Percentiles rank a stretch among this genome's conserved stretches.
Conservation (phyloP, 2,329 filamentous ascomycete species). For the Xylaria sp. region DNA sequence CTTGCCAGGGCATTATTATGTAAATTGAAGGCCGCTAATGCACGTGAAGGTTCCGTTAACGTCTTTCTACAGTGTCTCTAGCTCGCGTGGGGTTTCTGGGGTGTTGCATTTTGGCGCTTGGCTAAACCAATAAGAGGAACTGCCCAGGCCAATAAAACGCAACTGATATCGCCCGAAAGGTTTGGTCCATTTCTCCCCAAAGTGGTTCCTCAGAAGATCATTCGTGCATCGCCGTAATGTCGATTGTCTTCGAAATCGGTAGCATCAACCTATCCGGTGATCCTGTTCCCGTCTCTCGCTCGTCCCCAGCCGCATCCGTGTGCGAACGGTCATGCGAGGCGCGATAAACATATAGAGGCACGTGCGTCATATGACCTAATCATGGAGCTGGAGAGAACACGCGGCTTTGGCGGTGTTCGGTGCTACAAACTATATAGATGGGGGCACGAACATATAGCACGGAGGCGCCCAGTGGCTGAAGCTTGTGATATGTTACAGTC, state of each 20-base stretch:
- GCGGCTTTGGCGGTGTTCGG: background rate
- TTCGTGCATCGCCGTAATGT: background rate
- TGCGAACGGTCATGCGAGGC: background rate
- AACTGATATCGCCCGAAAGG: background rate
- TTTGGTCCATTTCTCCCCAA: background rate
- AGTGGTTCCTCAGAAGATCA: constrained; percentile 4
- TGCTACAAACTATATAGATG: background rate
- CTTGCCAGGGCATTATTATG: constrained; percentile 8
- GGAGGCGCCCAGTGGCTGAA: background rate
- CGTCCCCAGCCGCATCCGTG: background rate
- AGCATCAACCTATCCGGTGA: constrained; percentile 10
- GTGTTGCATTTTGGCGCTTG: constrained; percentile 21
- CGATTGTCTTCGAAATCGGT: background rate
- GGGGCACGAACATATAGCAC: constrained; percentile 5
- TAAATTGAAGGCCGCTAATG: constrained; percentile 19
- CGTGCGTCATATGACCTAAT: constrained; percentile 1
- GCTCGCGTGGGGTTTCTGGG: constrained; percentile 19
- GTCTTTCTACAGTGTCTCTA: no score
- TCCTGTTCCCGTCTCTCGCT: background rate
- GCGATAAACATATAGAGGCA: background rate
- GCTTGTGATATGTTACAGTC: constrained; percentile 1
- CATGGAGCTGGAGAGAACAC: constrained; percentile 5
- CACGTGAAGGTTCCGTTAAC: constrained; percentile 4
- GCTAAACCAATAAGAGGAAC: constrained; percentile 18
- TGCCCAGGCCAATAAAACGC: background rate